These are phyloP conservation scores for Camellia granthamiana DNA, from an alignment of 148 eudicot genomes.

Conservation along the genomic window DNA sequence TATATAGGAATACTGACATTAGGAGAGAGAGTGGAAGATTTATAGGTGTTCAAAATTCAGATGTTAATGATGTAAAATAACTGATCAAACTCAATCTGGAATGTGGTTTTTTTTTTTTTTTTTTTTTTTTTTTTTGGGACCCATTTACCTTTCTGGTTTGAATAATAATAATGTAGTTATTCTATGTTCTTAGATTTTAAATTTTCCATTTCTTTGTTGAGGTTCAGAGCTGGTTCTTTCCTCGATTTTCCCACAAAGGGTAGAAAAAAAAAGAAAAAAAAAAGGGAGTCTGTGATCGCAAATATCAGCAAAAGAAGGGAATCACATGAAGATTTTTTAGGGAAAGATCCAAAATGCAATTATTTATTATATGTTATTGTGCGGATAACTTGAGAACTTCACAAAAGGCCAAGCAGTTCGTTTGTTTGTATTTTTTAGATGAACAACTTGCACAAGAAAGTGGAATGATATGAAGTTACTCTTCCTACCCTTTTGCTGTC, in stretches of 20 bases:
- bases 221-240: too few species aligned
- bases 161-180: slow-evolving; percentile 4
- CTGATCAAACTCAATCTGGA: neutral
- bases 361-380: too few species aligned
- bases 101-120: neutral
- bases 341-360: too few species aligned
- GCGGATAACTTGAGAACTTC: too few species aligned
- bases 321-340: too few species aligned
- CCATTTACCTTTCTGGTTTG: neutral
- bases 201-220: neutral
- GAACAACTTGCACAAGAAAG: slow-evolving; percentile 4
- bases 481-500: neutral
- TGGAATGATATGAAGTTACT: neutral
- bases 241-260: too few species aligned
- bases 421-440: neutral
- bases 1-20: slow-evolving; percentile 14
- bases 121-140: neutral
- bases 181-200: neutral
- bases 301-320: too few species aligned
- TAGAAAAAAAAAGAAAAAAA: too few species aligned
- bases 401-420: neutral
- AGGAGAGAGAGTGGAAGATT: neutral
- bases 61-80: neutral
- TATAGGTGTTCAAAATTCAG: neutral
- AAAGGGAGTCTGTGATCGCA: too few species aligned